phyloP scores from a whole-genome alignment of 768 basidiomycete genomes.

The Scleroderma bovista region DNA sequence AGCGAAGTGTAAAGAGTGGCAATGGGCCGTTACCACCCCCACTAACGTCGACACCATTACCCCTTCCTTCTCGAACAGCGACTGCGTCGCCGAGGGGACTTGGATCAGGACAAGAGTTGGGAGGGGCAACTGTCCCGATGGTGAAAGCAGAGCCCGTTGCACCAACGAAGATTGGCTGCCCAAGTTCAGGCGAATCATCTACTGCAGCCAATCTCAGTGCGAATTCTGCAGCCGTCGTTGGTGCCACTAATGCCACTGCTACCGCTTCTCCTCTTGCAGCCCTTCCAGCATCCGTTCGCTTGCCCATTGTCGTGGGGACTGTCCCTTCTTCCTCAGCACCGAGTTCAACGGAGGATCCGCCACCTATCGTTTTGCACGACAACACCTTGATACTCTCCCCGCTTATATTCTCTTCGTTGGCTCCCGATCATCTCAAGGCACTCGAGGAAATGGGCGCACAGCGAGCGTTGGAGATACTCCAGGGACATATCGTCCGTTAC shows the following conservation, averaged over 20 bases:
- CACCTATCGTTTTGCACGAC: slow-evolving; percentile 77
- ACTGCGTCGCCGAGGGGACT: background rate
- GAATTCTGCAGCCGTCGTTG: background rate
- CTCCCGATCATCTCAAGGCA: slow-evolving; percentile 64
- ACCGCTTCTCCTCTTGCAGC: slow-evolving; percentile 23
- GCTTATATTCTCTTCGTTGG: slow-evolving; percentile 73
- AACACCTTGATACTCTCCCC: slow-evolving; percentile 83
- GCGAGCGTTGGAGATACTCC: slow-evolving; percentile 75
- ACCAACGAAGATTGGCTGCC: background rate
- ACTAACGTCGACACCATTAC: slow-evolving; percentile 58
- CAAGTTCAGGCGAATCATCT: background rate
- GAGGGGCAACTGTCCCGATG: background rate
- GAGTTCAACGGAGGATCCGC: slow-evolving; percentile 36
- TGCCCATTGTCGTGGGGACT: slow-evolving; percentile 75
- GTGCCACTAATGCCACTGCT: slow-evolving; percentile 12
- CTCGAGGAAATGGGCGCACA: slow-evolving; percentile 78
- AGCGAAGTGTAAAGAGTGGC: slow-evolving; percentile 65
- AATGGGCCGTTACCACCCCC: slow-evolving; percentile 58
- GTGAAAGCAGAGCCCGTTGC: slow-evolving; percentile 7
- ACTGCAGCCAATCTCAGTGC: background rate
- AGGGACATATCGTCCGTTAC: slow-evolving; percentile 79
- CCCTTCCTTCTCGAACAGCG: slow-evolving; percentile 35
- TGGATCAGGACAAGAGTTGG: background rate
- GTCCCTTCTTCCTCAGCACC: slow-evolving; percentile 45
- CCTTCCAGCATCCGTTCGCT: slow-evolving; percentile 43